Base-by-base conservation (phyloP, 2,329 filamentous ascomycete genomes). In the Fusarium irregulare region DNA sequence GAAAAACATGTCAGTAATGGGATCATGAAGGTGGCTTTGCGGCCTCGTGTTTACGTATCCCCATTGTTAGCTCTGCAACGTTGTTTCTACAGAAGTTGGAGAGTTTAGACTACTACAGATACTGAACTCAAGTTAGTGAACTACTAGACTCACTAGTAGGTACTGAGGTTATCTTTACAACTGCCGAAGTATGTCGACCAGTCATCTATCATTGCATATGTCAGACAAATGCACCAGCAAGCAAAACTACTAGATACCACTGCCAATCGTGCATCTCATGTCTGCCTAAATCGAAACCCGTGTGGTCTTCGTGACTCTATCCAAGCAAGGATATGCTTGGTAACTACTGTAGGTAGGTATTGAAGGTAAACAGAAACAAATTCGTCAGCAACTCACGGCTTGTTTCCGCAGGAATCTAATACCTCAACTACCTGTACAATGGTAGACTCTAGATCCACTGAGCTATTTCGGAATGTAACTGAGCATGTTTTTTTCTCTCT, bases 381-480 rank as follows among this genome's bases (percentile, higher is more conserved):
- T 50, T 64, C 25, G 12, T 49, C 60, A 27, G 7, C 27, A 58
- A 34, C 30, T 56, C n/a, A 34, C 37, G 30, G 34, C 12, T 16
- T 40, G 21, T 9, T 62, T 47, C 56, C 46, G 32, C 41, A 46
- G 7, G 20, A 40, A 57, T 40, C 45, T 46, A 37, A 47, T 54
- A 20, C 34, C 32, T 62, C 32, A 42, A 48, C 21, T 37, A 37
- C 18, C 34, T 37, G 34, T n/a, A 37, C 34, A 18, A 18, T 37
- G 18, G 34, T 14, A 37, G 10, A 61, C 13, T 20, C 25, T 44
- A 60, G 54, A 60, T 54, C 28, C 42, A 56, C 47, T 45, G 34
- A 12, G 46, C 23, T 54, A 40, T 40, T 41, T 48, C 66, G 60
- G 66, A 50, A 56, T 66, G 66, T 53, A 69, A 69, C 66, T 69